Evolutionary conservation across 2,329 filamentous ascomycete species (phyloP), one percentile per base, ranked within the genome.

Genomic region (Aphanoascus verrucosus): DNA sequence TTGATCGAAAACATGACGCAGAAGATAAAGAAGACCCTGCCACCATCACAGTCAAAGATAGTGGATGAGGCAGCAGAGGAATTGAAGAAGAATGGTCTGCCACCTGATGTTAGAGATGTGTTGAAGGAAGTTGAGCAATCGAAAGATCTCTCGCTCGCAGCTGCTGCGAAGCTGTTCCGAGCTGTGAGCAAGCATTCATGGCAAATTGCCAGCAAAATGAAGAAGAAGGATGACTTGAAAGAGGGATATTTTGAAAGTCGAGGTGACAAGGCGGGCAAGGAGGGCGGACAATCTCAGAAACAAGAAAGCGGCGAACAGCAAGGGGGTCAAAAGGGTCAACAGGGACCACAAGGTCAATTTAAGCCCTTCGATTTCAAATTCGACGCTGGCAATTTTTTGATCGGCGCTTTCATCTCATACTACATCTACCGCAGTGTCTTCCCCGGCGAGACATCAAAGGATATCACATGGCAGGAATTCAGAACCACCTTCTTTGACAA

Each of bases 401-500:
- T 83, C 45, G 76, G 77, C 31, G 70, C 77, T 15, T 77, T 86
- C 60, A 69, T 83, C 34, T 72, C 80, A 9, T 86, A 82, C 64
- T 73, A 85, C 53, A 66, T 83, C 46, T 84, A 82, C 68, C 74
- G 78, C 53, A 75, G 79, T 58, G 72, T 91, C 54, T 77, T 88
- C 55, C 83, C 83, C 2, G 77, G 78, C 17, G 83, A 86, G 58
- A 77, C 76, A 57, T 76, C 74, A 53, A 77, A 82, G 64, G 91
- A 98, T 66, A 96, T 98, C 55, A 97, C 93, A 53, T 98, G 89
- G 88, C 90, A 98, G 72, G 93, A 98, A 72, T 88, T 98, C 72
- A 79, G 87, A 58, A 90, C 82, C 61, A 93, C 88, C 32, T 97
- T 95, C 76, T 77, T 98, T 56, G 89, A 96, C 72, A 96, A 94